Conservation (phyloP, 2,329 filamentous ascomycete species). For the Hymenoscyphus linearis region DNA sequence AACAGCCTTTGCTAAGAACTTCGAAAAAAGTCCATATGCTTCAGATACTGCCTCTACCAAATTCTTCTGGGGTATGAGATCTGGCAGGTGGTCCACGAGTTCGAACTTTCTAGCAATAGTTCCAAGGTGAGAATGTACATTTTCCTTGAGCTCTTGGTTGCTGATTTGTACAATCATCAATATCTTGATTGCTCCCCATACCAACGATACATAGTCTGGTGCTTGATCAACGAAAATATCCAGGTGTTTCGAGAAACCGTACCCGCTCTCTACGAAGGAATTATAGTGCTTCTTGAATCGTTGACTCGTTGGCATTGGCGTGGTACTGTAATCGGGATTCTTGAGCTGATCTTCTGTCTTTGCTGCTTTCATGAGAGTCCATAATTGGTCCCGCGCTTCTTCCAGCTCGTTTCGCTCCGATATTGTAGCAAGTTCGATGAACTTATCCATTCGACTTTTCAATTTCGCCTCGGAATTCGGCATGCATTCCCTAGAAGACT, state of each 20-base stretch:
- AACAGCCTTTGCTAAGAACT: not conserved
- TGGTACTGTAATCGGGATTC: not conserved
- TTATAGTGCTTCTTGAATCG: not conserved
- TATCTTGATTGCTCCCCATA: not conserved
- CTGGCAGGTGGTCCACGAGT: not conserved
- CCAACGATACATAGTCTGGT: constrained; percentile 1
- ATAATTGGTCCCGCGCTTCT: not conserved
- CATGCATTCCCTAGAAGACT: not conserved
- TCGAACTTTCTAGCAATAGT: not conserved
- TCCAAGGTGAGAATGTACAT: not conserved
- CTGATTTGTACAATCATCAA: constrained; percentile 1
- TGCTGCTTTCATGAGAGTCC: not conserved
- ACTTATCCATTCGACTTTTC: not conserved
- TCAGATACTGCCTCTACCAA: not conserved
- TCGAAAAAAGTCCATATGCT: not conserved
- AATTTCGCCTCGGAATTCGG: not conserved
- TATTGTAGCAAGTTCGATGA: not conserved
- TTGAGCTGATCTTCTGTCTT: not conserved
- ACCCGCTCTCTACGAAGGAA: not conserved
- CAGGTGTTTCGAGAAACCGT: not conserved
- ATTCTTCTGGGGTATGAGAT: not conserved
- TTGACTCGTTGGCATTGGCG: not conserved
- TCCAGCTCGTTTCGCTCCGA: not conserved
- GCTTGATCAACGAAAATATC: not conserved
- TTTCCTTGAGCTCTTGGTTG: constrained; percentile 1